phyloP scores from a whole-genome alignment of 192 early-diverging fungal species.

The Lobulomyces angularis region DNA sequence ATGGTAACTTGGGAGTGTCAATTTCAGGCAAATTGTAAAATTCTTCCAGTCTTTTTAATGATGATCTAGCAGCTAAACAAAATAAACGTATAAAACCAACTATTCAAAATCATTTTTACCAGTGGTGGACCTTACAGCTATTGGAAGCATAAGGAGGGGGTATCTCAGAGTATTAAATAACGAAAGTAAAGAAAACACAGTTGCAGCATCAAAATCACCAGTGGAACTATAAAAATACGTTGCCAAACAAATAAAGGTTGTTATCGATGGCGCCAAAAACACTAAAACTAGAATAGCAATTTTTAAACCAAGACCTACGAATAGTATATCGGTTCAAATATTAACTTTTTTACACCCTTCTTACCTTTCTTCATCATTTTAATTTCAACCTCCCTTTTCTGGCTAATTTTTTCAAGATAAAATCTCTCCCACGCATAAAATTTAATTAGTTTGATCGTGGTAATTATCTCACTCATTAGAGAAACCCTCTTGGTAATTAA shows the following conservation, averaged over 20 bases:
- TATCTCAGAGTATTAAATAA: conserved; percentile 62
- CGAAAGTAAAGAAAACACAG: conserved; percentile 49
- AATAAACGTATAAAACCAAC: conserved; percentile 1
- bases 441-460: conserved; percentile 67
- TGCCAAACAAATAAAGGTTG: conserved; percentile 23
- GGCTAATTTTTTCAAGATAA: conserved; percentile 39
- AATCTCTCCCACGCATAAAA: conserved; percentile 64
- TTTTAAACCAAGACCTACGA: conserved; percentile 38
- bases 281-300: conserved; percentile 45
- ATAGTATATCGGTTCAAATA: too few species aligned
- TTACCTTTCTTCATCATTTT: conserved; percentile 22
- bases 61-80: conserved; percentile 30
- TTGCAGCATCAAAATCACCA: background rate
- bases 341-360: too few species aligned
- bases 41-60: conserved; percentile 42
- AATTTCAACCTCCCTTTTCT: conserved; percentile 40
- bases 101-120: conserved; percentile 14
- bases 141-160: conserved; percentile 53
- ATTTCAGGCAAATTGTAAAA: conserved; percentile 52
- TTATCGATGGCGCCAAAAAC: conserved; percentile 49
- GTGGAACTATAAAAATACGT: conserved; percentile 7
- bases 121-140: conserved; percentile 39
- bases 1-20: conserved; percentile 19
- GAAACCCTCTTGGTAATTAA: conserved; percentile 59
- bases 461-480: conserved; percentile 58